Percentiles rank a stretch among this genome's conserved stretches.
Conservation (phyloP, 257 asterid genomes). For the Primulina eburnea region DNA sequence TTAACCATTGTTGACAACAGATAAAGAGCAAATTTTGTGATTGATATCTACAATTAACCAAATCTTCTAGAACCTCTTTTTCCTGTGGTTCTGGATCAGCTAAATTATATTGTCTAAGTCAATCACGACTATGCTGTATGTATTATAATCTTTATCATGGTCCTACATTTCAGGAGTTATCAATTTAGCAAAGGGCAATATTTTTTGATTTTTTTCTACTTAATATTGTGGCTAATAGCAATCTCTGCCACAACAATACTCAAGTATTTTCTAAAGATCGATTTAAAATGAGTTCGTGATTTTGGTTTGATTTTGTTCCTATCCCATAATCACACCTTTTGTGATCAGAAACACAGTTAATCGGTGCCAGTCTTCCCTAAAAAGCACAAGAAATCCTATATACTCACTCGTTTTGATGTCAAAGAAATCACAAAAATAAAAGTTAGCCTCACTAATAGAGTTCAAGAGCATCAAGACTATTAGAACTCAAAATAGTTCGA, state of each 20-base stretch:
- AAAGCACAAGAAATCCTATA: neutral
- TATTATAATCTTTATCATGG: neutral
- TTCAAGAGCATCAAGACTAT: neutral
- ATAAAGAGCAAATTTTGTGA: neutral
- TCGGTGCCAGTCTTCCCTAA: neutral
- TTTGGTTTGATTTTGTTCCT: neutral
- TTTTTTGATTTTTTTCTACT: neutral
- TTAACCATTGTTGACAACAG: neutral
- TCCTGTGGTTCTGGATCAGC: constrained; percentile 1
- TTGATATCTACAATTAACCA: constrained; percentile 10
- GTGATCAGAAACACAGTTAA: neutral
- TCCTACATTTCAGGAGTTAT: constrained; percentile 12
- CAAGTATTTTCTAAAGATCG: neutral
- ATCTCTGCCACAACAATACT: neutral
- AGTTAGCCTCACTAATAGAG: neutral
- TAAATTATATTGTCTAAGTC: neutral
- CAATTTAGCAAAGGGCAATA: neutral
- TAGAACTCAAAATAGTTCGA: constrained; percentile 1
- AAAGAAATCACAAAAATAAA: constrained; percentile 5
- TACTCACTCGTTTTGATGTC: neutral
- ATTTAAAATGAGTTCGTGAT: constrained; percentile 2
- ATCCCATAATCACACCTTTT: constrained; percentile 7
- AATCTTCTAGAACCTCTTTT: constrained; percentile 8
- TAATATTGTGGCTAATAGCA: neutral
- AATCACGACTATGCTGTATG: neutral